phyloP scores from a whole-genome alignment of 2,329 filamentous ascomycete species.

The Ophiostoma perfectum region DNA sequence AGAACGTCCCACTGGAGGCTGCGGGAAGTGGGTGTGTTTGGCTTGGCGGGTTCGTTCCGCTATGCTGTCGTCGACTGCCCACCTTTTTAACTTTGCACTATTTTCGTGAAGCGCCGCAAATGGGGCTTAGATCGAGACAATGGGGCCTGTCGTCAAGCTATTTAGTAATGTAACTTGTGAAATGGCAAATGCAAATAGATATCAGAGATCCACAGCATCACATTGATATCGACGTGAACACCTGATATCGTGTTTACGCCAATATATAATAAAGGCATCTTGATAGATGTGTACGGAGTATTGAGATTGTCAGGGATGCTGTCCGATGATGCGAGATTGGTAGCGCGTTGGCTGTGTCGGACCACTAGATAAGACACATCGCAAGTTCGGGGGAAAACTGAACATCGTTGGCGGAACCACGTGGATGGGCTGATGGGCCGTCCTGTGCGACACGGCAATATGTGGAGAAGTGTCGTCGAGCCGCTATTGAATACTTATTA shows the following conservation, averaged over 20 bases:
- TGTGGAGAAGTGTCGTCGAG: neutral
- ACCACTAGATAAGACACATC: neutral
- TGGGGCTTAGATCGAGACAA: neutral
- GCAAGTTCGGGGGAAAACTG: neutral
- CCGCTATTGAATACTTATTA: neutral
- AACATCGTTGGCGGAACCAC: neutral
- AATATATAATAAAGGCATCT: neutral
- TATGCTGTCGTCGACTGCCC: no score
- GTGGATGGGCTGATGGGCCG: neutral
- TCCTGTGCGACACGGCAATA: neutral
- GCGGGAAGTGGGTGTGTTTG: neutral
- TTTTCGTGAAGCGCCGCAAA: neutral
- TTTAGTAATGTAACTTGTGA: neutral
- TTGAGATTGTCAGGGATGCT: neutral
- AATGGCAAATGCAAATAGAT: no score
- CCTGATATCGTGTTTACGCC: neutral
- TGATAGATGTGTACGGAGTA: no score
- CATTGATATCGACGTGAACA: neutral
- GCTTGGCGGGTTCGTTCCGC: neutral
- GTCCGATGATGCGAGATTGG: neutral
- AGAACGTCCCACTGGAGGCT: neutral
- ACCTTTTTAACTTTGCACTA: neutral
- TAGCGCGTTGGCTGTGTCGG: neutral
- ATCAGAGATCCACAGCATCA: neutral
- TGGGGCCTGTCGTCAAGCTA: neutral